These are phyloP conservation scores for Aspergillus glaucus DNA, from an alignment of 2,329 filamentous ascomycete genomes.

Conservation along the genomic window DNA sequence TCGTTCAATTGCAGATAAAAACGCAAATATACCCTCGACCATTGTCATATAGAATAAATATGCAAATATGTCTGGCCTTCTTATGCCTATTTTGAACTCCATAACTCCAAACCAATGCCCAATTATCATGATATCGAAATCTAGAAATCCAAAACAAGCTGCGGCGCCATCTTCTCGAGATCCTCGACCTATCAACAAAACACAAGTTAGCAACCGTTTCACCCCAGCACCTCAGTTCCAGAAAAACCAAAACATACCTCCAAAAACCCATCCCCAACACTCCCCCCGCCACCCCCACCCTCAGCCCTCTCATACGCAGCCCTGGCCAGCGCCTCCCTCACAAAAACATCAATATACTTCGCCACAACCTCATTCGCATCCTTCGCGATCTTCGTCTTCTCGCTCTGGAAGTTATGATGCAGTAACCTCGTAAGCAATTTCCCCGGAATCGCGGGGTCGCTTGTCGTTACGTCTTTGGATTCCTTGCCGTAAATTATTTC, in stretches of 20 bases:
- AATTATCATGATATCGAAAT: neutral
- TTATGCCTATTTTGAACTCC: neutral
- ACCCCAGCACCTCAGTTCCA: neutral
- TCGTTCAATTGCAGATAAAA: no score
- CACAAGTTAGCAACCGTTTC: conserved; percentile 7
- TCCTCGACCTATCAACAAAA: conserved; percentile 62
- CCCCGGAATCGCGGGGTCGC: conserved; percentile 55
- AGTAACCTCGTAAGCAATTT: conserved; percentile 70
- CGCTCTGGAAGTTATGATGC: conserved; percentile 68
- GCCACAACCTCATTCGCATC: conserved; percentile 71
- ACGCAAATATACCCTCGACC: no score
- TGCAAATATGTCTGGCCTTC: no score
- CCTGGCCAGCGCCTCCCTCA: conserved; percentile 78
- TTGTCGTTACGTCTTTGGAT: conserved; percentile 24
- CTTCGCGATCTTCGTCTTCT: conserved; percentile 65
- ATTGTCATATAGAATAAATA: no score
- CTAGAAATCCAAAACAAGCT: conserved; percentile 78
- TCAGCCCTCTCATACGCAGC: conserved; percentile 62
- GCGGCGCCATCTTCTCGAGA: conserved; percentile 78
- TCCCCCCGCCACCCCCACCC: conserved; percentile 27
- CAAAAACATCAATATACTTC: conserved; percentile 87
- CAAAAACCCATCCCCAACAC: conserved; percentile 55
- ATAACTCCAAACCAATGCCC: conserved; percentile 4
- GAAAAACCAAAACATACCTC: conserved; percentile 52
- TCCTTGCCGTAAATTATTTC: conserved; percentile 31